phyloP scores from a whole-genome alignment of 208 protist genomes.

The Wallacemonas sp. region DNA sequence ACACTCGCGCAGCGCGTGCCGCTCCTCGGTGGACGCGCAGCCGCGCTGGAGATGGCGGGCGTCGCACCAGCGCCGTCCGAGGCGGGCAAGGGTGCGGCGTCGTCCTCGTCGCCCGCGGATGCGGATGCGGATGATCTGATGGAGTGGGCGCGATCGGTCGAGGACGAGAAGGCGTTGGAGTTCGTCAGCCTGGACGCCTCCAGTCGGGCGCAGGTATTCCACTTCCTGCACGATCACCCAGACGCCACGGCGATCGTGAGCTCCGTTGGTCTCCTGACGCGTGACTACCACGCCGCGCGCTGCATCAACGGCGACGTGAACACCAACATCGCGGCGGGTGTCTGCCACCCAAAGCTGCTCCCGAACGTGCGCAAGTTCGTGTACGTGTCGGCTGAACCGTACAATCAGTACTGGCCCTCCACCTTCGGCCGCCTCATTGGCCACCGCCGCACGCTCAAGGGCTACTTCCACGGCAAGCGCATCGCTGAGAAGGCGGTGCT shows the following conservation, averaged over 20 bases:
- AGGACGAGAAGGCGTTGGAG: conserved; percentile 38
- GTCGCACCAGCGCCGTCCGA: too few relatives aligned
- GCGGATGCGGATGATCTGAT: conserved; percentile 25
- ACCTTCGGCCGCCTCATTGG: conserved; percentile 24
- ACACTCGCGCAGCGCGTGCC: conserved; percentile 33
- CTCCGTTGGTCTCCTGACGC: conserved; percentile 64
- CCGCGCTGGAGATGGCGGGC: conserved; percentile 21
- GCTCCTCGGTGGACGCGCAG: conserved; percentile 39
- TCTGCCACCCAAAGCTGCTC: conserved; percentile 49
- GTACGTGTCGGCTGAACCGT: conserved; percentile 76
- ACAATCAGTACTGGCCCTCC: conserved; percentile 34
- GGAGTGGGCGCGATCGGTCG: conserved; percentile 19
- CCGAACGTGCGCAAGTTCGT: conserved; percentile 54
- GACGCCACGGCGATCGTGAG: conserved; percentile 73
- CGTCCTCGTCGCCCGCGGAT: neutral
- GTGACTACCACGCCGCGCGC: conserved; percentile 67
- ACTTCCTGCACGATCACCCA: conserved; percentile 78
- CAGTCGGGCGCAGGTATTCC: conserved; percentile 61
- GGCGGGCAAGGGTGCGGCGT: too few relatives aligned
- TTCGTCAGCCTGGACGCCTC: conserved; percentile 79
- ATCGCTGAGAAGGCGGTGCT: conserved; percentile 70
- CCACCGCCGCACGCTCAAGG: conserved; percentile 57
- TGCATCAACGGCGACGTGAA: conserved; percentile 75
- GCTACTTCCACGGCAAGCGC: conserved; percentile 84
- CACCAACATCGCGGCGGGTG: conserved; percentile 74